Conservation (phyloP, 306 rosid genomes). For the Urtica urens region DNA sequence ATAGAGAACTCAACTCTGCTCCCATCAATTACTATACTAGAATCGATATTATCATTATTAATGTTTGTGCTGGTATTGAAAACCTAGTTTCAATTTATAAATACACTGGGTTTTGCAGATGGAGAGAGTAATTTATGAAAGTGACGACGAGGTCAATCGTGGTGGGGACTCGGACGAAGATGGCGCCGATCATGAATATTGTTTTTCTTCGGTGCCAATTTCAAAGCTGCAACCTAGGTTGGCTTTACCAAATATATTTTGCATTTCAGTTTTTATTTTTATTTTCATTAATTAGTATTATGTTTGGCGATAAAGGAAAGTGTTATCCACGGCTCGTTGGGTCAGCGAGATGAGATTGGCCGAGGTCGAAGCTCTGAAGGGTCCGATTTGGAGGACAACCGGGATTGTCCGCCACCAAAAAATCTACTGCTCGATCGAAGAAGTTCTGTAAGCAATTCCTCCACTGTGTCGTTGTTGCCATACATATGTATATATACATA, state of each 20-base stretch:
- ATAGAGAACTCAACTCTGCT: too few relatives aligned
- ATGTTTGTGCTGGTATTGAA: too few relatives aligned
- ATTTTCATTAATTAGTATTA: background rate
- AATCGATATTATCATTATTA: too few relatives aligned
- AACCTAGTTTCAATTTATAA: too few relatives aligned
- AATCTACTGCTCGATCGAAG: constrained; percentile 58
- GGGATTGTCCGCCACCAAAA: constrained; percentile 50
- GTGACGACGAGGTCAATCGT: constrained; percentile 21
- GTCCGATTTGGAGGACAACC: constrained; percentile 57
- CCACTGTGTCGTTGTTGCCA: too few relatives aligned
- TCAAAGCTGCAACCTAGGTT: constrained; percentile 65
- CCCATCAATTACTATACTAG: too few relatives aligned
- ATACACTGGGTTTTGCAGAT: constrained; percentile 15
- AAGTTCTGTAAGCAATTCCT: constrained; percentile 63
- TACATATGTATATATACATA: too few relatives aligned
- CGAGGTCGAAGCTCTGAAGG: constrained; percentile 47
- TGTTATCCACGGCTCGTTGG: constrained; percentile 48
- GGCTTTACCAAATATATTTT: background rate
- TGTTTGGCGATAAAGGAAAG: constrained; percentile 28
- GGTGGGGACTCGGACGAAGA: constrained; percentile 19
- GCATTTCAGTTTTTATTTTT: background rate
- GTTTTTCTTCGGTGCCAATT: constrained; percentile 23
- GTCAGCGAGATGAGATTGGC: constrained; percentile 52
- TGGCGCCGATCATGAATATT: constrained; percentile 40
- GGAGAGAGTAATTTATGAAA: constrained; percentile 32